These are phyloP conservation scores for Alternaria sp. DNA, from an alignment of 2,329 filamentous ascomycete species.

Conservation along the genomic window DNA sequence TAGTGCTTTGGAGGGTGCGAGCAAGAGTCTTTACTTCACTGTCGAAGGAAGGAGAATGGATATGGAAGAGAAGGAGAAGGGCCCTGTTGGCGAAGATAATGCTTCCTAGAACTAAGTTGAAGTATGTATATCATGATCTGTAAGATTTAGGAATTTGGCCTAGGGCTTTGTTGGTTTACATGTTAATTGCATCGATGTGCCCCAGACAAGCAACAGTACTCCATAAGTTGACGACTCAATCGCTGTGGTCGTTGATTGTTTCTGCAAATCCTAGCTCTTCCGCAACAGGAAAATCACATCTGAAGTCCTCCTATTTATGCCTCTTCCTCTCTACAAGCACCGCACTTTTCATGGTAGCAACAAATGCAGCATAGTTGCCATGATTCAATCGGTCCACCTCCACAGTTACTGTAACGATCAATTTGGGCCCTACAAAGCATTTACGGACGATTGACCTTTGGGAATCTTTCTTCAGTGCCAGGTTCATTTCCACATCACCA, in stretches of 20 bases:
- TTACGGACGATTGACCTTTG: neutral
- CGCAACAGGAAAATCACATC: neutral
- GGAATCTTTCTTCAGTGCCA: neutral
- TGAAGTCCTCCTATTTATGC: neutral
- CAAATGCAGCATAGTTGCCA: neutral
- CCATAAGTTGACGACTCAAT: too few relatives aligned
- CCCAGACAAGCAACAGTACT: neutral
- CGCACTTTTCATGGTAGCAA: neutral
- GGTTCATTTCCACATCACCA: neutral
- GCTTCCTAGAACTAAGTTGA: slow-evolving; percentile 17
- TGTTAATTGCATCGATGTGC: neutral
- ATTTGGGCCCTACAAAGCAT: neutral
- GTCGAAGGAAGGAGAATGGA: slow-evolving; percentile 82
- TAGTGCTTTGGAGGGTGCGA: slow-evolving; percentile 77
- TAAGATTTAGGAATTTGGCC: neutral
- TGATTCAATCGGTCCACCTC: neutral
- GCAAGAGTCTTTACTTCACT: slow-evolving; percentile 85
- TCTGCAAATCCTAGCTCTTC: neutral
- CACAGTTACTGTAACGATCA: neutral
- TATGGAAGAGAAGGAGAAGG: slow-evolving; percentile 74
- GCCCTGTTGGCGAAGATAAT: slow-evolving; percentile 28
- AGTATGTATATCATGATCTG: neutral
- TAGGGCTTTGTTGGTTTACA: neutral
- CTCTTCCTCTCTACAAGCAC: neutral
- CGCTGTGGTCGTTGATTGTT: neutral